Base-by-base conservation (phyloP, 2,329 filamentous ascomycete genomes). In the Fragosphaeria purpurea region DNA sequence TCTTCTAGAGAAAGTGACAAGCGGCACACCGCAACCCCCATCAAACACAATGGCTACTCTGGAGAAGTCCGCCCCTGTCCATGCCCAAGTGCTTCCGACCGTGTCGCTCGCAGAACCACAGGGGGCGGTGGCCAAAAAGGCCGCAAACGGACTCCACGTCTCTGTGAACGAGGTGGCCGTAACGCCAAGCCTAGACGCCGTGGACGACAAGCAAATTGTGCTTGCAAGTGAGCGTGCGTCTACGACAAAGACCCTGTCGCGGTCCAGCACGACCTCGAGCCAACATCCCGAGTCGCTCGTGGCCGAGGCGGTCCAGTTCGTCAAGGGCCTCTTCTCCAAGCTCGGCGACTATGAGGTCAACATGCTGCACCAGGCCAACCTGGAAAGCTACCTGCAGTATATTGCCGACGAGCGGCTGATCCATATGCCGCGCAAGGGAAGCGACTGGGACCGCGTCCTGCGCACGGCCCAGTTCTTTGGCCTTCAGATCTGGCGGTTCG, bases 391-490 rank as follows among this genome's bases (percentile, higher is more conserved):
- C 44, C 61, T 70, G 11, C 56, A 61, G 30, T 65, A 62, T 55
- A 68, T 70, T 47, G 61, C 62, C 9, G 64, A 69, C 50, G 62
- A 70, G 48, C 66, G 68, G 33, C 59, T 70, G 11, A 62, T 67
- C 12, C 67, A 69, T 48, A 70, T 70, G 65, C 68, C 68, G 3
- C 59, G 60, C 5, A 58, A 64, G 40, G 67, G 66, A n/a, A 69
- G 67, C 47, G 62, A 65, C 44, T 70, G 67, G 67, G 68, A 70
- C 50, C 62, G 64, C 1, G 67, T 70, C 1, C 57, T 70, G 34
- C 65, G 63, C 40, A 62, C 64, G 12, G 68, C 68, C 4, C 66
- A 70, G 51, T 69, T 66, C 60, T 70, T 69, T 42, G 67, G 67
- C 4, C 59, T 68, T 5, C 67, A 70, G 52, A 58, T 70, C 12